Base-by-base conservation (phyloP, 2,329 filamentous ascomycete genomes). In the Mycogone perniciosa region DNA sequence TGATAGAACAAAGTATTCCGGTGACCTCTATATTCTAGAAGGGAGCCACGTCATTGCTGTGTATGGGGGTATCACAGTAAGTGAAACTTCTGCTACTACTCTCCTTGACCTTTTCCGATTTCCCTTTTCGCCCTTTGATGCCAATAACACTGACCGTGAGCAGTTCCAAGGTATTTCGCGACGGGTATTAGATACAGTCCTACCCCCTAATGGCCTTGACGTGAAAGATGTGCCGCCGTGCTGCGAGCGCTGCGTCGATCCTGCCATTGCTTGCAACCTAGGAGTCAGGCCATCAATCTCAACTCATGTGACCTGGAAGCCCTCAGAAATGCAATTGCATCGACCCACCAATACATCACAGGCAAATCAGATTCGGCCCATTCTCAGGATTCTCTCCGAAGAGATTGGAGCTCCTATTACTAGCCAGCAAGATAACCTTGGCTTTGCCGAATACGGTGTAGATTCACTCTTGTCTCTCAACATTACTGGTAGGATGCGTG, bases 21-120 rank as follows among this genome's bases (percentile, higher is more conserved):
- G 79, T 51, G 76, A 82, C 54, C 74, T 72, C 4, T 80, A 79
- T 58, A 64, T 82, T 53, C 78, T 81, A 44, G 76, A 81, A 35
- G 73, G 73, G 37, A 73, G 76, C 46, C 70, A 63, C 49, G 67
- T 78, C 44, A 71, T 79, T 30, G 74, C 72, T 48, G 62, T 76
- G 7, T 65, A 63, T 38, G 73, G 73, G 41, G 81, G 81, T 43
- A 75, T 86, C 56, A 82, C 11, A 7, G 52, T 47, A 50, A 33
- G 48, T 37, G n/a, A 4, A 6, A 20, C 20, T 20, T 20, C 20
- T 20, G 20, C 20, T 20, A 20, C 20, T 20, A 20, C 20, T 20
- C 20, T 20, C 20, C 20, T 20, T 20, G 20, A 20, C 20, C 20
- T 20, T 20, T 20, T 20, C 20, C 20, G 20, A 20, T 20, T 20